Conservation (phyloP, 805 yeast genomes). For the Yarrowia sp. region DNA sequence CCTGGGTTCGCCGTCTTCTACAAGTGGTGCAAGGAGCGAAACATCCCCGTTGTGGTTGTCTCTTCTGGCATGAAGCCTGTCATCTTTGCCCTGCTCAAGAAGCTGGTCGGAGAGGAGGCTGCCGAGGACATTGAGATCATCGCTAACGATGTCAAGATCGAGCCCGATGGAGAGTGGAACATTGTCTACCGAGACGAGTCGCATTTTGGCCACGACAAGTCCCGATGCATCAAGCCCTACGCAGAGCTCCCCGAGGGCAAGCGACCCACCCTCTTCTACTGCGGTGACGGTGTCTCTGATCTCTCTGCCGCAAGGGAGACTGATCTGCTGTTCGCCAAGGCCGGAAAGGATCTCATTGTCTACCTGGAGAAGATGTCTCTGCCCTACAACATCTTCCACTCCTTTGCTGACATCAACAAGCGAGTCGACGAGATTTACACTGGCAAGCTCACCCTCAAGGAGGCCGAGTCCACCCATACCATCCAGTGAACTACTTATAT, state of each 20-base stretch:
- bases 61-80: slow-evolving; percentile 95
- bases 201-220: slow-evolving; percentile 93
- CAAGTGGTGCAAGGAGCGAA: slow-evolving; percentile 73
- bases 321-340: slow-evolving; percentile 89
- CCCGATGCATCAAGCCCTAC: slow-evolving; percentile 70
- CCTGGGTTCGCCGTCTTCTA: slow-evolving; percentile 88
- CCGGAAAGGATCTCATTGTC: slow-evolving; percentile 86
- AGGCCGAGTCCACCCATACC: slow-evolving; percentile 31
- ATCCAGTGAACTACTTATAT: slow-evolving; percentile 8
- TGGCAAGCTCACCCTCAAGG: slow-evolving; percentile 49
- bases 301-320: slow-evolving; percentile 95
- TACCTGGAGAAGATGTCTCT: slow-evolving; percentile 82
- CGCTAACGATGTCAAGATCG: slow-evolving; percentile 72
- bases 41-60: slow-evolving; percentile 85
- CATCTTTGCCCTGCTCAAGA: slow-evolving; percentile 75
- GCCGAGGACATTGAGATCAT: slow-evolving; percentile 76
- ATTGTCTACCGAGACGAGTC: slow-evolving; percentile 86
- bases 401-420: slow-evolving; percentile 75
- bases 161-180: slow-evolving; percentile 72
- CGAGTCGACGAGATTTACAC: slow-evolving; percentile 63
- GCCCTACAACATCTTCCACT: slow-evolving; percentile 82
- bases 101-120: slow-evolving; percentile 79
- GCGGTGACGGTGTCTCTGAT: slow-evolving; percentile 98
- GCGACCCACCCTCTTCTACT: slow-evolving; percentile 79
- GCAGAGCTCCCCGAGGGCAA: slow-evolving; percentile 49